Percentiles rank a stretch among this genome's conserved stretches.
phyloP scores from a whole-genome alignment of 305 asterid species.

The Solanum hybrid region DNA sequence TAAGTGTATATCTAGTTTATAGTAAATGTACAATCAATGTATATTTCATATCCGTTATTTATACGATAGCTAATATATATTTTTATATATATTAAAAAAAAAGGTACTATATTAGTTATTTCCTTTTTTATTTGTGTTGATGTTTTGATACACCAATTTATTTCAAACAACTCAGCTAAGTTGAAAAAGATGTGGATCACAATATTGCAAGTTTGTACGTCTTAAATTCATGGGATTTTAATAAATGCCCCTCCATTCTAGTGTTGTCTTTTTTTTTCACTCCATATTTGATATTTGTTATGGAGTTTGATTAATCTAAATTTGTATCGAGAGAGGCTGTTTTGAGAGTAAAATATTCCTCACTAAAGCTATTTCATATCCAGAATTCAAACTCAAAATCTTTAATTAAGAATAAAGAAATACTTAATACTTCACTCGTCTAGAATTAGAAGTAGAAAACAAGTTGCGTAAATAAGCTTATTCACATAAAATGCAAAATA shows the following conservation, averaged over 20 bases:
- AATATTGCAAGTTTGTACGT: not conserved
- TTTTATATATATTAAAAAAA: not conserved
- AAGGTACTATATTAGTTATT: not conserved
- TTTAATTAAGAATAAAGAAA: too few relatives aligned
- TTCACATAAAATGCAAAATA: too few relatives aligned
- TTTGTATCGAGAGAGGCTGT: rapidly evolving
- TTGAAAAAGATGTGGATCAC: not conserved
- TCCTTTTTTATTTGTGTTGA: not conserved
- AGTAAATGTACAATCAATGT: not conserved
- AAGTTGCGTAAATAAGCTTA: too few relatives aligned
- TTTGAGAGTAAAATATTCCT: too few relatives aligned
- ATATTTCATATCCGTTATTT: not conserved
- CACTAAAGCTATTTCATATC: too few relatives aligned
- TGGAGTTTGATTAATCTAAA: not conserved
- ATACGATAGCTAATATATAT: not conserved
- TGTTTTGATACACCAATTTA: not conserved
- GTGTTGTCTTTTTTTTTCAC: not conserved
- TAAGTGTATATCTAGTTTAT: not conserved
- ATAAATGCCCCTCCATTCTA: not conserved
- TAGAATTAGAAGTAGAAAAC: too few relatives aligned
- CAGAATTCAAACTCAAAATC: too few relatives aligned
- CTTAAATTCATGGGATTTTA: not conserved
- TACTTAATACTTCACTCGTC: too few relatives aligned
- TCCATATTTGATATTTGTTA: too few relatives aligned
- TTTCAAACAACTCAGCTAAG: not conserved